Evolutionary conservation across 1,284 basidiomycete genomes (phyloP).

Genomic region (Ustilago trichophora): DNA sequence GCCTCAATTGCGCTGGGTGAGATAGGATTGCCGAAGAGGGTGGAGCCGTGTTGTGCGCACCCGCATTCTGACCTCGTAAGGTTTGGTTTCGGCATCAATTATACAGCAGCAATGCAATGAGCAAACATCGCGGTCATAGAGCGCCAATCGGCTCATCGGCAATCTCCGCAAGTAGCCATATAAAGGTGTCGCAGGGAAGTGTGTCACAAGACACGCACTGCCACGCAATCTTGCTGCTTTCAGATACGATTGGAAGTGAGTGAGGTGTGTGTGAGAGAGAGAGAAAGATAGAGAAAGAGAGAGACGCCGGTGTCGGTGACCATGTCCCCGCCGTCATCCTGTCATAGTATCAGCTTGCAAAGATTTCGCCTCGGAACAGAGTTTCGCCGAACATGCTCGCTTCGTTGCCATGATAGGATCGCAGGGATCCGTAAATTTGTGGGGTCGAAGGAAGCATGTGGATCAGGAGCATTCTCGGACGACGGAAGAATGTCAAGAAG

Average conservation of each 20-base stretch:
- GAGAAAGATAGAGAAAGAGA: too few species aligned
- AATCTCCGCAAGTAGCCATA: neutral
- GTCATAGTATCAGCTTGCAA: too few species aligned
- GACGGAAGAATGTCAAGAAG: neutral
- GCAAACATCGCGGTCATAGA: too few species aligned
- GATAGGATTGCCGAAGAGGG: neutral
- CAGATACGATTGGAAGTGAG: neutral
- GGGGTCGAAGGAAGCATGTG: too few species aligned
- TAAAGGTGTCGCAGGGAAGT: neutral
- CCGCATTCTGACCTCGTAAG: neutral
- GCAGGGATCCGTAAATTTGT: too few species aligned
- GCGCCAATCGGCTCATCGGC: too few species aligned
- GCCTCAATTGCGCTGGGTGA: neutral
- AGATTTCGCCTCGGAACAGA: too few species aligned
- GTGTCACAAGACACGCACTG: neutral
- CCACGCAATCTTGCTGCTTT: neutral
- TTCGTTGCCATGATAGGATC: neutral
- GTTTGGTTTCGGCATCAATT: neutral
- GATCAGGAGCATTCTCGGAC: neutral
- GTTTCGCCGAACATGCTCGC: neutral
- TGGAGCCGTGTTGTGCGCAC: neutral
- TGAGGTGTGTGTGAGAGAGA: too few species aligned
- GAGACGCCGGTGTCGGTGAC: slow-evolving; percentile 3
- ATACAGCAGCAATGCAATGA: neutral
- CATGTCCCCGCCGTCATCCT: too few species aligned